Base-by-base conservation (phyloP, 1,284 basidiomycete species). In the Apiotrichum brassicae region DNA sequence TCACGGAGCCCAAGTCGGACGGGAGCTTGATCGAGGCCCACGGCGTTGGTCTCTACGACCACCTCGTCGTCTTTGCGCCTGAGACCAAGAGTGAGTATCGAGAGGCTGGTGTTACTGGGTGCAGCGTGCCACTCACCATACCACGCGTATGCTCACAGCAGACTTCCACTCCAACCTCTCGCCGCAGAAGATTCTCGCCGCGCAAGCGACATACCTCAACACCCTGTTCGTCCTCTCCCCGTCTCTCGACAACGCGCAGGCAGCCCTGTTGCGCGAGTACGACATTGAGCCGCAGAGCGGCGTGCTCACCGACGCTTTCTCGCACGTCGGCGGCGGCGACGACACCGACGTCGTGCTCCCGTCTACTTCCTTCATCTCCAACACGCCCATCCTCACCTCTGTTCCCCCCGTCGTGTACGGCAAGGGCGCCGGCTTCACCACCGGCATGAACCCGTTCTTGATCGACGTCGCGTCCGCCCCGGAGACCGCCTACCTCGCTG, bases 1-100 rank as follows among this genome's bases (percentile, higher is more conserved):
- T 91, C 77, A 82, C 88, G 46, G 76, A 79, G 13, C 85, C 90
- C 12, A 86, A 84, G 66, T 84, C 83, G 43, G 78, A 80, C 39
- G 73, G 75, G 39, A 85, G 86, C 11, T 70, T 78, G 19, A 73
- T 93, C 43, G 76, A 83, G 30, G 77, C 84, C 63, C 82, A 83
- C 69, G 88, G 83, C 58, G 77, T 83, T 37, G 81, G 85, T 41
- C 76, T 80, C 50, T 93, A 87, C 72, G 79, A 84, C 44, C 89
- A 94, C 69, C 79, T 94, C 70, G 81, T 94, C 57, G 69, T 94
- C 54, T 84, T 93, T 58, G 80, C 88, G 1, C 85, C 89, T 8
- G 82, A 85, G 53, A 78, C 84, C 36, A 92, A 91, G 76, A 77
- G 91, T 93, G 49, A 65, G 75, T 62, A 22, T 4, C n/a, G 25